Evolutionary conservation across 1,139 yeast genomes (phyloP).

Genomic region (Blastobotrys buckinghamii): DNA sequence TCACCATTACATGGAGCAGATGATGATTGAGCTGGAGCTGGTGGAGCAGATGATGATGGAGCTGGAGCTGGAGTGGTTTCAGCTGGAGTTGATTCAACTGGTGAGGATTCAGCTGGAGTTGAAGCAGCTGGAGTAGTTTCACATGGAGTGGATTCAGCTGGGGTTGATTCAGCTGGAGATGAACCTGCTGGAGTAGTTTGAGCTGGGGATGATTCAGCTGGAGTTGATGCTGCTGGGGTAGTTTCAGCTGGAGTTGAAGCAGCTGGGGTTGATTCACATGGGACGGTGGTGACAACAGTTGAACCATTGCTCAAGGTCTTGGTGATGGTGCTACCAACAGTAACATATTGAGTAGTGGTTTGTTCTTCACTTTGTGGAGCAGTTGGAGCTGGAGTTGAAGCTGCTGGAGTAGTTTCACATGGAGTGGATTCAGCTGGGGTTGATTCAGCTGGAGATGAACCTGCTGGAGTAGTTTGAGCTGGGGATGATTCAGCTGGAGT

Average conservation of each 20-base stretch:
- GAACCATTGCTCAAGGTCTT: conserved; percentile 11
- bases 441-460: conserved; percentile 7
- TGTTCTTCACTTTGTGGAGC: conserved; percentile 7
- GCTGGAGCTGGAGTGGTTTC: conserved; percentile 9
- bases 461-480: conserved; percentile 6
- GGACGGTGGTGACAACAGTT: conserved; percentile 7
- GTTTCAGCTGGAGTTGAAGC: conserved; percentile 6
- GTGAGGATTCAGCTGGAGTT: conserved; percentile 3
- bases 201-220: conserved; percentile 4
- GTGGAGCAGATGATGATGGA: conserved; percentile 4
- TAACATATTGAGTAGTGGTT: conserved; percentile 7
- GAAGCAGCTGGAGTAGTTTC: conserved; percentile 4
- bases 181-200: conserved; percentile 10
- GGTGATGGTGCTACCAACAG: conserved; percentile 13
- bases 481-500: conserved; percentile 6
- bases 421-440: conserved; percentile 10
- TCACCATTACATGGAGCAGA: conserved; percentile 5
- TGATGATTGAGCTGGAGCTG: conserved; percentile 3
- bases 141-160: conserved; percentile 4
- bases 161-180: conserved; percentile 4
- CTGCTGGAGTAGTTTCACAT: too few species aligned
- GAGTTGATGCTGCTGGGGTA: conserved; percentile 6
- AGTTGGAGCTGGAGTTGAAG: conserved; percentile 10
- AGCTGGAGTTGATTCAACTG: conserved; percentile 5
- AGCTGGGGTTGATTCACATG: conserved; percentile 4